Percentiles rank a stretch among this genome's conserved stretches.
phyloP scores from a whole-genome alignment of 192 early-diverging fungal genomes.

The Gamsiella multidivaricata region DNA sequence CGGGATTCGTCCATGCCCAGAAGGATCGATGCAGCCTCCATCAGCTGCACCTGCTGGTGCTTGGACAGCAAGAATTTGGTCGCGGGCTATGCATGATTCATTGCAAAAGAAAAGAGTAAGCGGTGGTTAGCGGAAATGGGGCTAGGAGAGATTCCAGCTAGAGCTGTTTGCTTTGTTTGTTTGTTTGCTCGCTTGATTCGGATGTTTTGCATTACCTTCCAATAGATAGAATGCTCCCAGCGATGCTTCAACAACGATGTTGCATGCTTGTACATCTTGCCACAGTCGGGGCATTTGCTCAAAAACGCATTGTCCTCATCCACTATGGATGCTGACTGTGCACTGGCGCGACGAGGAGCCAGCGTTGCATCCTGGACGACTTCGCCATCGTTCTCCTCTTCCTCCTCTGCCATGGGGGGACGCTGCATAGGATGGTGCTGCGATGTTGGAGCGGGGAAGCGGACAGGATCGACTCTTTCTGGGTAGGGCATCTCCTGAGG shows the following conservation, averaged over 20 bases:
- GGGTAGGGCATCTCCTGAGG: conserved; percentile 11
- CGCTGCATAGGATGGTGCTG: not conserved
- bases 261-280: conserved; percentile 73
- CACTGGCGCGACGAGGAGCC: not conserved
- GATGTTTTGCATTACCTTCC: conserved; percentile 59
- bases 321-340: not conserved
- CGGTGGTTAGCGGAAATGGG: no score
- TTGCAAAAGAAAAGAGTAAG: no score
- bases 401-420: conserved; percentile 1
- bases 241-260: conserved; percentile 74
- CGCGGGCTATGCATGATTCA: conserved; percentile 30
- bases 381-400: conserved; percentile 17
- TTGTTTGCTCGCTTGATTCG: not conserved
- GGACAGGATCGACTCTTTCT: conserved; percentile 14
- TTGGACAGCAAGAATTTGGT: conserved; percentile 70
- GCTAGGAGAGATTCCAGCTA: no score
- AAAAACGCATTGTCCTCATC: conserved; percentile 16
- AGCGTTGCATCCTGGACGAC: not conserved
- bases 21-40: conserved; percentile 75
- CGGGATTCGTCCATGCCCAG: conserved; percentile 62
- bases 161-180: no score
- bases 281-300: conserved; percentile 66
- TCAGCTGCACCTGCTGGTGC: conserved; percentile 76
- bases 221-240: conserved; percentile 76
- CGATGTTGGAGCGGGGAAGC: conserved; percentile 13